phyloP scores from a whole-genome alignment of 306 rosid genomes.

The Gastrolobium villosum region DNA sequence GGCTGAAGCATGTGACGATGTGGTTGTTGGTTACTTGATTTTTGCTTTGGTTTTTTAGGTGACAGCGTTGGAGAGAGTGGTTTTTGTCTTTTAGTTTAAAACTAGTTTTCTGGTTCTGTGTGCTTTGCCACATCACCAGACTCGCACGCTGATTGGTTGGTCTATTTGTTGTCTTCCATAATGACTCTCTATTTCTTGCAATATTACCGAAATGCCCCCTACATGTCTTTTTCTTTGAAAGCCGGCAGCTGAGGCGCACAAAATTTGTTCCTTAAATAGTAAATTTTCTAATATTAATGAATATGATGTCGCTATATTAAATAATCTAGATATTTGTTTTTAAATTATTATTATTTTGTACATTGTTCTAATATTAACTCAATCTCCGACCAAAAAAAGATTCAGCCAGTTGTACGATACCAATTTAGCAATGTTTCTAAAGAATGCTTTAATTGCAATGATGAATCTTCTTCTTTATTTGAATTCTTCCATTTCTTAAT shows the following conservation, averaged over 20 bases:
- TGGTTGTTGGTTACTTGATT: not conserved
- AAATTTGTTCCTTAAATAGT: no score
- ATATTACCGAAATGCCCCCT: not conserved
- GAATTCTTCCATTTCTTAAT: no score
- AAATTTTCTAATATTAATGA: no score
- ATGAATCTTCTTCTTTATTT: no score
- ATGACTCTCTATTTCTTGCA: not conserved
- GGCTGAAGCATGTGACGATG: not conserved
- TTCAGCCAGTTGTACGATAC: no score
- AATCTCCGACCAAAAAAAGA: no score
- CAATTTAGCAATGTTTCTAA: no score
- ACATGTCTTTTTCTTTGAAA: not conserved
- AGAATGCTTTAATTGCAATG: no score
- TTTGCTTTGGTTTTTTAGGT: not conserved
- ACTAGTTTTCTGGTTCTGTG: slow-evolving; percentile 28
- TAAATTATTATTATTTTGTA: not conserved
- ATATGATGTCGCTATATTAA: no score
- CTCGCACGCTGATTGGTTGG: slow-evolving; percentile 54
- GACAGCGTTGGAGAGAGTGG: not conserved
- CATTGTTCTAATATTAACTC: no score
- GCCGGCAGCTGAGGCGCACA: not conserved
- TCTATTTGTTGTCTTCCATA: not conserved
- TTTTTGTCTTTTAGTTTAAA: slow-evolving; percentile 3
- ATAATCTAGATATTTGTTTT: not conserved
- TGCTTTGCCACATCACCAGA: slow-evolving; percentile 38